phyloP scores from a whole-genome alignment of 179 eudicot species.

The Spinacia oleracea region DNA sequence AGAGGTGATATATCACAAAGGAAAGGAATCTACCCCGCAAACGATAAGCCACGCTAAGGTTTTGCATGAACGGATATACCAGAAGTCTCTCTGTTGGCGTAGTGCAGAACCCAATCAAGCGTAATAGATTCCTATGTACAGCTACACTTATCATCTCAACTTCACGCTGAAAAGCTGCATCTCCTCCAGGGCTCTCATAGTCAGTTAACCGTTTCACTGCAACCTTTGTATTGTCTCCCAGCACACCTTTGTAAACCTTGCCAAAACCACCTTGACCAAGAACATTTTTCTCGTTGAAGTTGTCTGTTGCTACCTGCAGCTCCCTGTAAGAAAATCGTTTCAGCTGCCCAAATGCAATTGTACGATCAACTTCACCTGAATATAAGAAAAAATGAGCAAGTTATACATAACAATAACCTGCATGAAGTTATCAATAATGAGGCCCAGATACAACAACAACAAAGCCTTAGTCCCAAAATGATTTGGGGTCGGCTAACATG shows the following conservation, averaged over 20 bases:
- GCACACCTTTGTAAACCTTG: slow-evolving; percentile 93
- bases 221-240: slow-evolving; percentile 72
- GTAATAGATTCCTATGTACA: slow-evolving; percentile 83
- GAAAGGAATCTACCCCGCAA: slow-evolving; percentile 62
- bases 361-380: slow-evolving; percentile 89
- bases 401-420: neutral
- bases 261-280: slow-evolving; percentile 99
- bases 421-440: neutral
- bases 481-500: no score
- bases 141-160: slow-evolving; percentile 99
- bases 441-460: no score
- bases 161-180: slow-evolving; percentile 91
- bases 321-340: slow-evolving; percentile 92
- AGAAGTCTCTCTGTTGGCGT: slow-evolving; percentile 93
- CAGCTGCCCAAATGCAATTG: slow-evolving; percentile 90
- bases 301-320: slow-evolving; percentile 89
- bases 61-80: slow-evolving; percentile 96
- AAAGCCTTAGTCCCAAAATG: no score
- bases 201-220: slow-evolving; percentile 92
- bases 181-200: slow-evolving; percentile 90
- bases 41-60: slow-evolving; percentile 89
- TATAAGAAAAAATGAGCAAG: neutral
- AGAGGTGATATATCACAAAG: neutral
- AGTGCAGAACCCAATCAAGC: slow-evolving; percentile 91
- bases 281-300: slow-evolving; percentile 81